A percentile compares a stretch with the other conserved stretches of the same genome.
phyloP scores from a whole-genome alignment of 768 basidiomycete genomes.

The Trametes meyenii region DNA sequence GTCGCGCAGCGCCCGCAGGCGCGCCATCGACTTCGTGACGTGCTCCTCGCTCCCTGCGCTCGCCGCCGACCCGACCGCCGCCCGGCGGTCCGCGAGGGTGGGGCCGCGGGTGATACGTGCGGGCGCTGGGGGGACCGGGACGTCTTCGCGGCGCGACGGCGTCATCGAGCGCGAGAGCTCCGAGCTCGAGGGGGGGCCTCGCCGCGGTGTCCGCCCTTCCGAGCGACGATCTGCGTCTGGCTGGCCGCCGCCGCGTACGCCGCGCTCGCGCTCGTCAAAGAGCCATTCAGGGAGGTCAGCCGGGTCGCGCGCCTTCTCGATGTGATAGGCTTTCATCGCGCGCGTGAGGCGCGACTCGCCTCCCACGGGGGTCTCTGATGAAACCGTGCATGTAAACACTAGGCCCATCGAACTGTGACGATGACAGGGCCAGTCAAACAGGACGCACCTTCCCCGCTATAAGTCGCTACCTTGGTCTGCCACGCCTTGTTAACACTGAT shows the following conservation, averaged over 20 bases:
- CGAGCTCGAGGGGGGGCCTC: slow-evolving; percentile 30
- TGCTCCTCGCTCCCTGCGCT: slow-evolving; percentile 21
- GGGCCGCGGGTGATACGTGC: slow-evolving; percentile 12
- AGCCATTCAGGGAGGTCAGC: slow-evolving; percentile 68
- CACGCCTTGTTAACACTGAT: slow-evolving; percentile 63
- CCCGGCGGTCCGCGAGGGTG: slow-evolving; percentile 18
- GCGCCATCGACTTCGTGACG: slow-evolving; percentile 23
- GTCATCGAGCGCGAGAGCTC: slow-evolving; percentile 8
- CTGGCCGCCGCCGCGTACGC: slow-evolving; percentile 21
- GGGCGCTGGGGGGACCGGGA: neutral
- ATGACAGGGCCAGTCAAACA: neutral
- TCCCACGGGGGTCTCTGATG: slow-evolving; percentile 53
- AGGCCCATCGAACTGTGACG: neutral
- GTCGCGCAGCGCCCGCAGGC: slow-evolving; percentile 29
- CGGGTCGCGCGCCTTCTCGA: slow-evolving; percentile 58
- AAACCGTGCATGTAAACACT: neutral
- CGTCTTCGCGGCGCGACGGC: slow-evolving; percentile 2
- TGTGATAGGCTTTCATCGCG: slow-evolving; percentile 71
- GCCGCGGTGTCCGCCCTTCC: slow-evolving; percentile 11
- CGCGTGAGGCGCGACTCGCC: slow-evolving; percentile 61
- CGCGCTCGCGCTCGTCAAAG: slow-evolving; percentile 59
- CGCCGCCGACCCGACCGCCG: neutral
- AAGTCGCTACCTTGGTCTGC: slow-evolving; percentile 45
- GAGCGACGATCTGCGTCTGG: slow-evolving; percentile 10
- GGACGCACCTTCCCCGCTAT: slow-evolving; percentile 48